Evolutionary conservation across 805 yeast species (phyloP).

Genomic region (Ogataea glucozyma): DNA sequence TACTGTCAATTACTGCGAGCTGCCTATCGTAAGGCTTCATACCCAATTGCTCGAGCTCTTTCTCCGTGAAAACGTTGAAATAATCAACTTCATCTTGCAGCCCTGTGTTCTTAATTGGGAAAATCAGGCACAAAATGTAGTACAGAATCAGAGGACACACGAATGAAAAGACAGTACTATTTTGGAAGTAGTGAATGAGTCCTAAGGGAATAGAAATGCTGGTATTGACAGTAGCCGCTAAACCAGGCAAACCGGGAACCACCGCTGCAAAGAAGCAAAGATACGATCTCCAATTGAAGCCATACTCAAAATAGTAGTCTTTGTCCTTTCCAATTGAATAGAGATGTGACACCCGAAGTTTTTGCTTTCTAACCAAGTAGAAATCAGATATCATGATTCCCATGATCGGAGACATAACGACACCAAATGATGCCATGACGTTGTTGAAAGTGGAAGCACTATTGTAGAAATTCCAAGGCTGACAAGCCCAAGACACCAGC

Average conservation of each 20-base stretch:
- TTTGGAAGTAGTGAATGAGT: constrained; percentile 44
- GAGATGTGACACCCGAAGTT: constrained; percentile 3
- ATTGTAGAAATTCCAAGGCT: constrained; percentile 41
- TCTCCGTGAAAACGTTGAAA: constrained; percentile 32
- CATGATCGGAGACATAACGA: constrained; percentile 40
- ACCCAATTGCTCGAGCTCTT: constrained; percentile 35
- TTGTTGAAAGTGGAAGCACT: constrained; percentile 37
- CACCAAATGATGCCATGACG: constrained; percentile 39
- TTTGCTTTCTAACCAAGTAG: constrained; percentile 38
- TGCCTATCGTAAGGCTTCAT: constrained; percentile 18
- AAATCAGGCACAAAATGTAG: constrained; percentile 35
- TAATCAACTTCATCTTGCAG: constrained; percentile 37
- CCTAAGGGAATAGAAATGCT: constrained; percentile 38
- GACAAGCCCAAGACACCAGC: constrained; percentile 37
- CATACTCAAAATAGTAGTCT: constrained; percentile 42
- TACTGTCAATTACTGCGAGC: not conserved
- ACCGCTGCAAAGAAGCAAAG: constrained; percentile 39
- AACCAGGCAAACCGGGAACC: constrained; percentile 40
- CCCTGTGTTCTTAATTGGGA: constrained; percentile 39
- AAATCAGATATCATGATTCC: constrained; percentile 39
- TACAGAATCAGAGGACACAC: constrained; percentile 41
- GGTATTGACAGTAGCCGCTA: constrained; percentile 33
- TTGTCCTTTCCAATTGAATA: constrained; percentile 2
- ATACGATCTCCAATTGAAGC: constrained; percentile 46
- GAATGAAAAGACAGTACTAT: constrained; percentile 46